A percentile compares a stretch with the other conserved stretches of the same genome.
Evolutionary conservation across 1,284 basidiomycete genomes (phyloP).

Genomic region (Cryptococcus sp.): DNA sequence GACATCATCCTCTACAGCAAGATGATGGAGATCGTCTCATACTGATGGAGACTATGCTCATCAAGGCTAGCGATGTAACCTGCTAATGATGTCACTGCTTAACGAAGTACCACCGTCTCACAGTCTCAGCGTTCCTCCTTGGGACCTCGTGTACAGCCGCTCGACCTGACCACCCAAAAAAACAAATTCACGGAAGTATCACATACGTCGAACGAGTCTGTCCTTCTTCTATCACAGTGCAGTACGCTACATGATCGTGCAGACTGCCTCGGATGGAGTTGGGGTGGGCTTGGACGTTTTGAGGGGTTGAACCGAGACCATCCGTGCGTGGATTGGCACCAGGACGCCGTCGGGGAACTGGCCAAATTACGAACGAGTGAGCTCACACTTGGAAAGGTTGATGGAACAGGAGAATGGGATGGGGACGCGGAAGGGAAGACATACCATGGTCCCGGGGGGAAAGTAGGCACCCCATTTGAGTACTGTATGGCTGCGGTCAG

Average conservation of each 20-base stretch:
- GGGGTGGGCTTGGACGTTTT: constrained; percentile 15
- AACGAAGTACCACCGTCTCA: too few species aligned
- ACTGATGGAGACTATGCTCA: too few species aligned
- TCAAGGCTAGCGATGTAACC: too few species aligned
- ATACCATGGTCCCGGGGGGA: constrained; percentile 43
- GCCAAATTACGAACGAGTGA: not conserved
- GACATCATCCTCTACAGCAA: too few species aligned
- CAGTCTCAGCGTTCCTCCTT: too few species aligned
- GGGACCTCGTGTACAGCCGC: too few species aligned
- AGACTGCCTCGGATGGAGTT: constrained; percentile 20
- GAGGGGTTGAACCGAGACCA: constrained; percentile 44
- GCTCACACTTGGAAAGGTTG: too few species aligned
- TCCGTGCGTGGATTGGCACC: constrained; percentile 41
- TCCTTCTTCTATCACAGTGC: not conserved
- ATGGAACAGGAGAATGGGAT: not conserved
- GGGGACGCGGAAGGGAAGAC: not conserved
- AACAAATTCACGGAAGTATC: too few species aligned
- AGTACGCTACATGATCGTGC: constrained; percentile 21
- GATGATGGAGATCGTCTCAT: too few species aligned
- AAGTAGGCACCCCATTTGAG: constrained; percentile 41
- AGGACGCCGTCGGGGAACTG: constrained; percentile 43
- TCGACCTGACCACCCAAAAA: too few species aligned
- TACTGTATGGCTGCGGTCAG: constrained; percentile 22
- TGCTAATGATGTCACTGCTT: too few species aligned
- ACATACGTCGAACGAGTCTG: too few species aligned